Conservation (phyloP, 2,329 filamentous ascomycete species). For the Plectosphaerella sp. region DNA sequence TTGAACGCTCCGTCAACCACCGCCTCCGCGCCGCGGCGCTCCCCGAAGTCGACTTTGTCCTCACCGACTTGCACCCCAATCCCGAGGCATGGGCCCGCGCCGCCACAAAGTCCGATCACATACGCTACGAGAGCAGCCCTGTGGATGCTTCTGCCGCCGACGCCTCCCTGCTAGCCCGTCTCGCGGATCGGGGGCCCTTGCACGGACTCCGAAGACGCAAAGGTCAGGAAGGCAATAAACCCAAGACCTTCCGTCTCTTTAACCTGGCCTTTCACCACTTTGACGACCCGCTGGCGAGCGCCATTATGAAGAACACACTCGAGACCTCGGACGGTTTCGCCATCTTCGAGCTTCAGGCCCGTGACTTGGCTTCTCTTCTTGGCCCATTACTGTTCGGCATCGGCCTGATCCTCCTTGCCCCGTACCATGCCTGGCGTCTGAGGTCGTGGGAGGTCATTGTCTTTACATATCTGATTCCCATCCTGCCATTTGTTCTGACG, state of each 20-base stretch:
- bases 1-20: constrained; percentile 56
- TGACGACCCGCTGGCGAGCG: constrained; percentile 54
- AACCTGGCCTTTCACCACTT: constrained; percentile 78
- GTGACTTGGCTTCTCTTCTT: constrained; percentile 49
- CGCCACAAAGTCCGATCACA: constrained; percentile 44
- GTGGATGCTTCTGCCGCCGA: constrained; percentile 64
- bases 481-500: constrained; percentile 62
- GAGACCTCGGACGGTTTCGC: constrained; percentile 63
- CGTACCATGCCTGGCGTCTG: constrained; percentile 49
- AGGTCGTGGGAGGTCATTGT: constrained; percentile 51
- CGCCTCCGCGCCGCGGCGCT: constrained; percentile 21
- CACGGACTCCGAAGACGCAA: background rate
- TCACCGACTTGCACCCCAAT: constrained; percentile 65
- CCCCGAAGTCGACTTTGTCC: constrained; percentile 49
- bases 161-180: constrained; percentile 34
- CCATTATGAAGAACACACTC: constrained; percentile 60
- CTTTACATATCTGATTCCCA: constrained; percentile 62
- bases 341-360: constrained; percentile 72
- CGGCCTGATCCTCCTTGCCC: constrained; percentile 45
- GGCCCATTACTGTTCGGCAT: constrained; percentile 48
- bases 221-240: constrained; percentile 16
- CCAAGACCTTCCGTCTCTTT: constrained; percentile 63
- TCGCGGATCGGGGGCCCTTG: constrained; percentile 2
- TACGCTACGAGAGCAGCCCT: constrained; percentile 55
- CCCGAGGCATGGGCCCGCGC: constrained; percentile 54